Evolutionary conservation across 805 yeast species (phyloP).

Genomic region (Kluyveromyces wickerhamii): DNA sequence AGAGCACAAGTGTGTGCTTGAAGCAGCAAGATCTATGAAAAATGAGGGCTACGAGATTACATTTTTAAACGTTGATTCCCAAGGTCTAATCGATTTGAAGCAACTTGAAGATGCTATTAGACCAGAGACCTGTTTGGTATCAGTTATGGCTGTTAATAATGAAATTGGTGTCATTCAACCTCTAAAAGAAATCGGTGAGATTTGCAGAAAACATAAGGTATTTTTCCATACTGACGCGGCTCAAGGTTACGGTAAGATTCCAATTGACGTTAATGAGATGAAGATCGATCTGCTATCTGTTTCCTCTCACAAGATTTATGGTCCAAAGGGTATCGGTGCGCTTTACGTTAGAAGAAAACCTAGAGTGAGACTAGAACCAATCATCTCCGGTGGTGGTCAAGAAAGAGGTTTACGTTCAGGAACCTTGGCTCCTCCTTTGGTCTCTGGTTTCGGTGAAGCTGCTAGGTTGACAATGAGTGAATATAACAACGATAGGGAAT

Average conservation of each 20-base stretch:
- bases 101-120: slow-evolving; percentile 76
- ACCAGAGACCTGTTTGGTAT: slow-evolving; percentile 83
- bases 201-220: slow-evolving; percentile 81
- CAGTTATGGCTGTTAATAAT: slow-evolving; percentile 95
- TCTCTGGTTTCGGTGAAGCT: slow-evolving; percentile 96
- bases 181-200: slow-evolving; percentile 80
- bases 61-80: slow-evolving; percentile 71
- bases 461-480: slow-evolving; percentile 76
- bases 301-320: slow-evolving; percentile 93
- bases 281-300: slow-evolving; percentile 90
- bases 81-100: slow-evolving; percentile 74
- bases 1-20: slow-evolving; percentile 98
- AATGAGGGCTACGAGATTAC: slow-evolving; percentile 97
- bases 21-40: slow-evolving; percentile 88
- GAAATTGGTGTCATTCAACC: slow-evolving; percentile 98
- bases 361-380: slow-evolving; percentile 91
- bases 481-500: slow-evolving; percentile 60
- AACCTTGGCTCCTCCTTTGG: slow-evolving; percentile 92
- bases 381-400: slow-evolving; percentile 97
- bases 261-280: slow-evolving; percentile 85
- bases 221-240: slow-evolving; percentile 98
- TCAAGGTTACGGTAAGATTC: slow-evolving; percentile 92
- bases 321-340: slow-evolving; percentile 98
- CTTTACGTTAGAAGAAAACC: slow-evolving; percentile 94
- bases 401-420: slow-evolving; percentile 98